Base-by-base conservation (phyloP, 257 asterid species). In the Gynochthodes officinalis region DNA sequence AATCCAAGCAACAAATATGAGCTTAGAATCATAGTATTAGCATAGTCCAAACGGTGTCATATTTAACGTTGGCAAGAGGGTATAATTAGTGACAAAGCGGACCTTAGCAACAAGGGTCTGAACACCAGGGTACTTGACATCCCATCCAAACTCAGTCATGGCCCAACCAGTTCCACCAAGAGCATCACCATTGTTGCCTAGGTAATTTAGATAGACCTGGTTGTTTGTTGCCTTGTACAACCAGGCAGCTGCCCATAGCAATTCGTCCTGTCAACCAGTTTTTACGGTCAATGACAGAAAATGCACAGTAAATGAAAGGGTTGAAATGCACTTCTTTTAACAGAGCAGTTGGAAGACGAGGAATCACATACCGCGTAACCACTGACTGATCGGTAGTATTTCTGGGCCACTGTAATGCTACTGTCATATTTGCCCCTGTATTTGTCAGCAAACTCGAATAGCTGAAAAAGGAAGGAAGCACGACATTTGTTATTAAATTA, bases 171-270 rank as follows among this genome's bases (percentile, higher is more conserved):
- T 94, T 40, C 97, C 99, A 32, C 99, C 99, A 60, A 94, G 95
- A 2, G 94, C 79, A 67, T 89, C 85, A 14, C 93, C 99, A 74
- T 94, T 91, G 63, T 74, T 84, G 21, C 89, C 99, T 2, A 94
- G 76, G 81, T 94, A 94, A 70, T 87, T 74, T 86, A 94, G 78
- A 82, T 89, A 94, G 81, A 77, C 84, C 23, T 65, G 78, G 48
- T 86, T 86, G 74, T 89, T 86, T 32, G 98, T 72, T 49, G 98
- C 98, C 87, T 91, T 94, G 86, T 88, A 89, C 73, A 94, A 44
- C 98, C 98, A 94, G 72, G 98, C 97, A 32, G 98, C 97, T 71
- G 84, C 97, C 98, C 98, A 94, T 76, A 94, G 75, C 84, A 94
- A 83, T 76, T 94, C 98, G 84, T 94, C 98, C 98, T 93, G 76